phyloP scores from a whole-genome alignment of 177 flowering plant species.

The Vitis hybrid region DNA sequence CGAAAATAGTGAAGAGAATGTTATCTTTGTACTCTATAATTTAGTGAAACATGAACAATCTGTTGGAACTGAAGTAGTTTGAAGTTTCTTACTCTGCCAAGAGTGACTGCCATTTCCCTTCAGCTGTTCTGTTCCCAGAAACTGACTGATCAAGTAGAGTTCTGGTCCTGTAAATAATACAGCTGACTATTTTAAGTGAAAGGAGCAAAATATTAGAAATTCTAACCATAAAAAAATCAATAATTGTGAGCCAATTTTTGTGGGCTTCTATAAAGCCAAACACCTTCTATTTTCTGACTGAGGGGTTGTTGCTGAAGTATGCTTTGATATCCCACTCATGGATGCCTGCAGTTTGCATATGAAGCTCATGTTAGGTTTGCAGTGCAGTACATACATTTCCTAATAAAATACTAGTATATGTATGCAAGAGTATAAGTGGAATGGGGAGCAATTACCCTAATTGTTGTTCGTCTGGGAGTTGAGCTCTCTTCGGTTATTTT shows the following conservation, averaged over 20 bases:
- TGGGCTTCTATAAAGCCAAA: not conserved
- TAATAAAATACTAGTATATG: not conserved
- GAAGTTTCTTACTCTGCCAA: slow-evolving; percentile 39
- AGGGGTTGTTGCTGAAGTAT: slow-evolving; percentile 24
- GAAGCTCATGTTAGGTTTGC: slow-evolving; percentile 7
- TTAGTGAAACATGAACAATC: not conserved
- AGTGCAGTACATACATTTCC: not conserved
- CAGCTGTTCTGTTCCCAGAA: slow-evolving; percentile 34
- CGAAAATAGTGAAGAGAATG: too few species aligned
- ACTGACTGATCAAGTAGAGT: slow-evolving; percentile 24
- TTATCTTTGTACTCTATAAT: too few species aligned
- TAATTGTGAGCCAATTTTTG: not conserved
- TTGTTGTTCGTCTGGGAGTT: slow-evolving; percentile 27
- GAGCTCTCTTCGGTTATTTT: slow-evolving; percentile 30
- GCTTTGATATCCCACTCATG: slow-evolving; percentile 31
- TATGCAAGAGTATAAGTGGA: not conserved
- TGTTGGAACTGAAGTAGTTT: not conserved
- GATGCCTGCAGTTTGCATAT: slow-evolving; percentile 47
- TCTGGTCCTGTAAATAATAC: slow-evolving; percentile 38
- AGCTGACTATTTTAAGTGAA: not conserved
- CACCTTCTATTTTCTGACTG: slow-evolving; percentile 53
- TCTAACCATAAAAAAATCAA: not conserved
- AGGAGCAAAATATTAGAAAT: not conserved
- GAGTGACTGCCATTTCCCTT: slow-evolving; percentile 32
- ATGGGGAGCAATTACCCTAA: slow-evolving; percentile 32